Evolutionary conservation across 805 yeast species (phyloP), one percentile per base, ranked within the genome.

Genomic region (Saturnispora galanensis): DNA sequence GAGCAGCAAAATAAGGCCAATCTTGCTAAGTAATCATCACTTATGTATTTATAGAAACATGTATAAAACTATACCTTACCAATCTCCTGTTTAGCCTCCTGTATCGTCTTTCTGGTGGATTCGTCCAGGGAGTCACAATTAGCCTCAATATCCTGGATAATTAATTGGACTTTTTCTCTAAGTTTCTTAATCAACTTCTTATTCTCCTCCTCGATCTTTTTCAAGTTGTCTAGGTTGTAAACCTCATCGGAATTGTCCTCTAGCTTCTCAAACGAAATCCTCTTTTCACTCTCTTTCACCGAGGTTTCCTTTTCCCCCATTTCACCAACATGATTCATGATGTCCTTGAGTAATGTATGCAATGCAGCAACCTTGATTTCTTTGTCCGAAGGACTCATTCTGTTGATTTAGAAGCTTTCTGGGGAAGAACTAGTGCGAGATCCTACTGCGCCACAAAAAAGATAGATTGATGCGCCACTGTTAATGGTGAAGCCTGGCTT

Each of bases 341-440:
- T 79, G 57, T 87, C 95, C 52, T 83, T 83, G 34, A 79, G 54
- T 12, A 87, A 66, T 49, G 95, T 70, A 48, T 73, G 70, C 41
- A 86, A 67, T 1, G 95, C 88, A 47, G 73, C 76, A 32, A 74
- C 69, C 53, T 84, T 84, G 58, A 86, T 83, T 54, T 81, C 84
- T 35, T 84, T 63, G 48, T 71, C 77, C 2, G 85, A 67, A 29
- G 90, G 93, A 2, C 86, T 70, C 84, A 82, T 41, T 36, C 16
- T n/a, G 15, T 33, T 3, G 26, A 21, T 21, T 12, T 11, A 8
- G 15, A 31, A 15, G 16, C 16, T 11, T 18, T 18, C 30, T 10
- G 13, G 13, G 16, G 17, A 36, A 36, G 15, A 36, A 16, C 18
- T 7, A 16, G n/a, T 4, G 4, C 4, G 18, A 5, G 4, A 36